Conservation (phyloP, 108 stramenopile genomes). For the Epithemia pelagica region DNA sequence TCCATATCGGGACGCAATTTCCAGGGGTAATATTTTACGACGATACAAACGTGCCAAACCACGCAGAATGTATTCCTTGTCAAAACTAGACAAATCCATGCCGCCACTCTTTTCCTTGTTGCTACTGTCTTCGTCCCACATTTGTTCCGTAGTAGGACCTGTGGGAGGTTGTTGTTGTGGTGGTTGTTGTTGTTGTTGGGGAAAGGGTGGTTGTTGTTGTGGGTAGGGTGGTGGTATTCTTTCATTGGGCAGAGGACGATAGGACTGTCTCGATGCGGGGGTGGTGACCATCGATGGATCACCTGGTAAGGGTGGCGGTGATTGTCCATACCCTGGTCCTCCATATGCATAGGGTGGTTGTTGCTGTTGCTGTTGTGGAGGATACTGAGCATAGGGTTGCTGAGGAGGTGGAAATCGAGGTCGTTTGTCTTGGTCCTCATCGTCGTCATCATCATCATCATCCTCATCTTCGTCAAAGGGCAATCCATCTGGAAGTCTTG, state of each 20-base stretch:
- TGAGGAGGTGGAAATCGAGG: neutral
- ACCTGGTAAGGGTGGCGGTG: neutral
- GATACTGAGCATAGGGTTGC: neutral
- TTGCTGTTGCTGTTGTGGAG: slow-evolving; percentile 7
- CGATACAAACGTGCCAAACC: slow-evolving; percentile 73
- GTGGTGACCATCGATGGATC: no score
- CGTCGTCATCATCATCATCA: slow-evolving; percentile 2
- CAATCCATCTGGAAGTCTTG: neutral
- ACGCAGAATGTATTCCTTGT: slow-evolving; percentile 78
- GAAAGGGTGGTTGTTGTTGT: no score
- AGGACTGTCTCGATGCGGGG: no score
- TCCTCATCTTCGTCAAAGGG: neutral
- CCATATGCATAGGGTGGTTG: neutral
- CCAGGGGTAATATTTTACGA: slow-evolving; percentile 83
- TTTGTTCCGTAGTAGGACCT: neutral
- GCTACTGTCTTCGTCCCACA: neutral
- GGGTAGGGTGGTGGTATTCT: no score
- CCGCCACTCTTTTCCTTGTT: slow-evolving; percentile 12
- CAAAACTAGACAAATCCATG: slow-evolving; percentile 68
- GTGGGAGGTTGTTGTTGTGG: neutral
- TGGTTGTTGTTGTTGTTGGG: neutral
- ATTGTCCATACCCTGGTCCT: neutral
- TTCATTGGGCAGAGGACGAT: no score
- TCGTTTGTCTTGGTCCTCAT: neutral
- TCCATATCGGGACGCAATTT: slow-evolving; percentile 84